phyloP scores from a whole-genome alignment of 179 eudicot species.

The Beta macrorhiza region DNA sequence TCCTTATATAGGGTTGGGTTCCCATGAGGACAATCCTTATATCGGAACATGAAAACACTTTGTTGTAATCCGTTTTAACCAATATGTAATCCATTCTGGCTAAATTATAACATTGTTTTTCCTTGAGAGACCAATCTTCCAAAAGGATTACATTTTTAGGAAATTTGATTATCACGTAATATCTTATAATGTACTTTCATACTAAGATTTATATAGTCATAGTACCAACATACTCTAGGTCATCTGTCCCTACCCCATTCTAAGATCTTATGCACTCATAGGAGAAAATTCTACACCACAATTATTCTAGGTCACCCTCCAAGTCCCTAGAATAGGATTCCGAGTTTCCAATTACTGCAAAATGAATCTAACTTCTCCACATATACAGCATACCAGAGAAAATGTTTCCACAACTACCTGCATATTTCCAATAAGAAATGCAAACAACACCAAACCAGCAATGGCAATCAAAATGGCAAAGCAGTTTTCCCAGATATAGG shows the following conservation, averaged over 20 bases:
- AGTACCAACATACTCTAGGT: background rate
- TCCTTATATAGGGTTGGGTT: no score
- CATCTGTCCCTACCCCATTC: background rate
- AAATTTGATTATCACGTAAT: background rate
- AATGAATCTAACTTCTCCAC: background rate
- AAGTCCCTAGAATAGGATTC: no score
- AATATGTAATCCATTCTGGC: no score
- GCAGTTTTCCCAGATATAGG: constrained; percentile 73
- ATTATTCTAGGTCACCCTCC: background rate
- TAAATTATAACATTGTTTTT: no score
- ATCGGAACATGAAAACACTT: no score
- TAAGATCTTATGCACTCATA: background rate
- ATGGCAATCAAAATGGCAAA: constrained; percentile 86
- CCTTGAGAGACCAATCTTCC: background rate
- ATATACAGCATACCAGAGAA: background rate
- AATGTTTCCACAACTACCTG: constrained; percentile 49
- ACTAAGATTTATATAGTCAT: background rate
- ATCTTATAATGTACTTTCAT: background rate
- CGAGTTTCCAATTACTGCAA: background rate
- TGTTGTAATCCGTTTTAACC: no score
- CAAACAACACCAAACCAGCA: constrained; percentile 84
- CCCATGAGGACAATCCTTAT: no score
- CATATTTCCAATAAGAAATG: constrained; percentile 96
- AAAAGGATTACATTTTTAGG: no score
- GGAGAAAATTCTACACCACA: background rate